Evolutionary conservation across 805 yeast genomes (phyloP).

Genomic region (Candida suzukii): DNA sequence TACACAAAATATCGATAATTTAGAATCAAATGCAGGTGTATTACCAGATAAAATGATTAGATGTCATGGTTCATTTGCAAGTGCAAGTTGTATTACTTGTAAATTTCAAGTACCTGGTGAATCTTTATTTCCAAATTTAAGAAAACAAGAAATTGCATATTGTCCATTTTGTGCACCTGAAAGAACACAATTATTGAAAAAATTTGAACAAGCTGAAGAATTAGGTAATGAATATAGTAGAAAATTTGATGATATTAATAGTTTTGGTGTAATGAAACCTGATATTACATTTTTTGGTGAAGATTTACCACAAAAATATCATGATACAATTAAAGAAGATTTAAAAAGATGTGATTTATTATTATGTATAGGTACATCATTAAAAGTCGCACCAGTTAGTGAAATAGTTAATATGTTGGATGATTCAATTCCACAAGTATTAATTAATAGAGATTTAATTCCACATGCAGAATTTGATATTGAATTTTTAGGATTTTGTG

Average conservation of each 20-base stretch:
- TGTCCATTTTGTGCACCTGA: conserved; percentile 60
- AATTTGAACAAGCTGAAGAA: conserved; percentile 24
- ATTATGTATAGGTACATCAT: conserved; percentile 82
- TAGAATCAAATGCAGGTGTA: conserved; percentile 79
- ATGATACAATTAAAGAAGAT: conserved; percentile 52
- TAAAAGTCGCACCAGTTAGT: conserved; percentile 88
- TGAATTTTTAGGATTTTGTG: conserved; percentile 72
- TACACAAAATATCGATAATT: conserved; percentile 86
- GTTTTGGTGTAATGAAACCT: conserved; percentile 83
- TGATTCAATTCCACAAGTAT: conserved; percentile 71
- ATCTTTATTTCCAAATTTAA: conserved; percentile 51
- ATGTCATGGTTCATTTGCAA: conserved; percentile 90
- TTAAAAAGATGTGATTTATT: conserved; percentile 65
- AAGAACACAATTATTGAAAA: conserved; percentile 24
- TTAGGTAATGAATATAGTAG: conserved; percentile 20
- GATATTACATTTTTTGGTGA: conserved; percentile 92
- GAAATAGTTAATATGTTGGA: conserved; percentile 75
- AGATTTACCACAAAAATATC: conserved; percentile 64
- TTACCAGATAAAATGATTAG: conserved; percentile 62
- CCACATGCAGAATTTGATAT: conserved; percentile 75
- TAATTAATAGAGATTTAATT: conserved; percentile 72
- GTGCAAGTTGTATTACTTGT: conserved; percentile 80
- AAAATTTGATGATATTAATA: conserved; percentile 29
- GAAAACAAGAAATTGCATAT: conserved; percentile 53
- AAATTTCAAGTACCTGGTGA: conserved; percentile 59